Evolutionary conservation across 352 stramenopile genomes (phyloP).

Genomic region (Ophiocytium majus): DNA sequence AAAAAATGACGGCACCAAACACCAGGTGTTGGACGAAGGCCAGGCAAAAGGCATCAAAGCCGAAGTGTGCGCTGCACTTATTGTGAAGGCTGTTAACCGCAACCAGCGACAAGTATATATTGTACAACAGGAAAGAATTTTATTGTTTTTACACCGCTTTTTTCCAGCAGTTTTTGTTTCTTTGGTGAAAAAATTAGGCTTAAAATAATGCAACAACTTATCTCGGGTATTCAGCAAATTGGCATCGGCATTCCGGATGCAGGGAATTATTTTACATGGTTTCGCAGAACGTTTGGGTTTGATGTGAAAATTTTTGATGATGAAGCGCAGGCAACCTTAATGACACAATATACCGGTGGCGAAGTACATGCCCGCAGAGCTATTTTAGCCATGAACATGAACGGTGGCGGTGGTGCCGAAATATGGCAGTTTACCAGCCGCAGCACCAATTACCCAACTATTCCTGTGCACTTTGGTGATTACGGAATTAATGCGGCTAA

Average conservation of each 20-base stretch:
- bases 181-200: slow-evolving; percentile 22
- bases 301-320: slow-evolving; percentile 22
- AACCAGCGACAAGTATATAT: slow-evolving; percentile 19
- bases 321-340: slow-evolving; percentile 19
- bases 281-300: slow-evolving; percentile 19
- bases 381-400: slow-evolving; percentile 22
- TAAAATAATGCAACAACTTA: slow-evolving; percentile 23
- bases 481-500: slow-evolving; percentile 20
- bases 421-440: slow-evolving; percentile 19
- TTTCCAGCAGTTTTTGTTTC: slow-evolving; percentile 21
- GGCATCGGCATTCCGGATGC: slow-evolving; percentile 16
- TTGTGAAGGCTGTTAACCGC: slow-evolving; percentile 19
- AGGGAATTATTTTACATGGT: slow-evolving; percentile 22
- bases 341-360: slow-evolving; percentile 19
- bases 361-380: slow-evolving; percentile 17
- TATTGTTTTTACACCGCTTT: slow-evolving; percentile 22
- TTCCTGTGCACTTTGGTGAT: slow-evolving; percentile 19
- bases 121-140: slow-evolving; percentile 22
- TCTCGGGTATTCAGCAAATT: slow-evolving; percentile 20
- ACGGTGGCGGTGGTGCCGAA: slow-evolving; percentile 15
- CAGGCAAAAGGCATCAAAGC: slow-evolving; percentile 19
- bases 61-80: slow-evolving; percentile 18
- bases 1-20: slow-evolving; percentile 20
- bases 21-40: slow-evolving; percentile 17
- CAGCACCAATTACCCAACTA: slow-evolving; percentile 19